phyloP scores from a whole-genome alignment of 495 filamentous ascomycete species.

The Xylaria longipes region DNA sequence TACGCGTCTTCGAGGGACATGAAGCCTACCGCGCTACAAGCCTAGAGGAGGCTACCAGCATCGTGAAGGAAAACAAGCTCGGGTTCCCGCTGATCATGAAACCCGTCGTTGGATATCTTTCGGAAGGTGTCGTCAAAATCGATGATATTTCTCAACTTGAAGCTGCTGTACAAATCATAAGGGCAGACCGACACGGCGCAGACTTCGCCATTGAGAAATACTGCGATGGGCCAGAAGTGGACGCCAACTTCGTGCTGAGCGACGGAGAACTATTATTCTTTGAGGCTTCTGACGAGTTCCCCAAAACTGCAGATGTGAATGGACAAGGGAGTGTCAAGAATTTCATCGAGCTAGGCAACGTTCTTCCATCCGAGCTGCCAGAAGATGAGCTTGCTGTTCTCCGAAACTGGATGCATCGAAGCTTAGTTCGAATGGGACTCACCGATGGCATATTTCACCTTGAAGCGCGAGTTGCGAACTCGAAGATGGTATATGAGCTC shows the following conservation, averaged over 20 bases:
- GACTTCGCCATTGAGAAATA: neutral
- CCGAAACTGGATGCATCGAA: constrained; percentile 31
- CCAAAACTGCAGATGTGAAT: constrained; percentile 41
- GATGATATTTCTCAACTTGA: neutral
- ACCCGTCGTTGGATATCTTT: neutral
- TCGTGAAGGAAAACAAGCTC: neutral
- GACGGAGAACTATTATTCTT: constrained; percentile 54
- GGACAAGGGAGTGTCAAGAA: constrained; percentile 26
- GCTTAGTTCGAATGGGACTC: constrained; percentile 26
- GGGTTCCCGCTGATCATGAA: constrained; percentile 9
- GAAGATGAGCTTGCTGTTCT: constrained; percentile 36
- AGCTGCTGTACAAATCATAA: neutral
- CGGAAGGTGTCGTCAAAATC: neutral
- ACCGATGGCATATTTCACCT: constrained; percentile 5
- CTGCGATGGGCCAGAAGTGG: constrained; percentile 51
- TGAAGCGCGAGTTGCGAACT: constrained; percentile 42
- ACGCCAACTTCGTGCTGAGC: constrained; percentile 53
- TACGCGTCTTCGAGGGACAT: neutral
- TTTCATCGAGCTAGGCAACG: constrained; percentile 38
- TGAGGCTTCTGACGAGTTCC: constrained; percentile 55
- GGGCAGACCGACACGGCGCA: neutral
- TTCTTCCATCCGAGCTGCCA: constrained; percentile 41
- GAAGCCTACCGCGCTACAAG: neutral
- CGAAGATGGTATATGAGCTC: constrained; percentile 30
- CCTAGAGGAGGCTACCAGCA: neutral